Evolutionary conservation across 2,329 filamentous ascomycete species (phyloP).

Genomic region (Epichloe sylvatica): DNA sequence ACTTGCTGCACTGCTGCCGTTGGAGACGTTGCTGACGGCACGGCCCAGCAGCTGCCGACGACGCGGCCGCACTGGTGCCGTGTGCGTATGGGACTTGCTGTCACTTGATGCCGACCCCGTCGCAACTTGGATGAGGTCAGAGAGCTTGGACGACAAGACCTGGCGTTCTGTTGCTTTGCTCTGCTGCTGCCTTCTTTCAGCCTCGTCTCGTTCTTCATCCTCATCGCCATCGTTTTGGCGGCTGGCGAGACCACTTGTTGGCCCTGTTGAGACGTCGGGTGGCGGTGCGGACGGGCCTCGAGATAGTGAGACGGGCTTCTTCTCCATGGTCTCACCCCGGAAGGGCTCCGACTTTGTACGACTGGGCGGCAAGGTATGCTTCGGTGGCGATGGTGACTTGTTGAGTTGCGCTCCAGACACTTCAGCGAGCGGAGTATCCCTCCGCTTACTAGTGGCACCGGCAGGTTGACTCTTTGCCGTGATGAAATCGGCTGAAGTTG

Average conservation of each 20-base stretch:
- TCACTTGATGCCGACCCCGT: slow-evolving; percentile 2
- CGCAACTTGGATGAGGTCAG: slow-evolving; percentile 24
- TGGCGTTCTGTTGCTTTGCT: slow-evolving; percentile 25
- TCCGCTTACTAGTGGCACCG: slow-evolving; percentile 14
- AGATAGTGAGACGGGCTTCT: slow-evolving; percentile 1
- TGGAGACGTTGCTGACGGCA: slow-evolving; percentile 43
- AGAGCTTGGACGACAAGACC: slow-evolving; percentile 28
- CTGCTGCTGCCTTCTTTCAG: slow-evolving; percentile 14
- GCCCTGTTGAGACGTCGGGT: neutral
- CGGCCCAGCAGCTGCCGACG: slow-evolving; percentile 42
- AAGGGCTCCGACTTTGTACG: slow-evolving; percentile 27
- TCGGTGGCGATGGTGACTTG: slow-evolving; percentile 23
- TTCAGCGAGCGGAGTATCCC: slow-evolving; percentile 26
- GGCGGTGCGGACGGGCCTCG: slow-evolving; percentile 7
- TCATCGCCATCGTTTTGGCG: slow-evolving; percentile 2
- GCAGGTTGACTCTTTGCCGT: slow-evolving; percentile 27
- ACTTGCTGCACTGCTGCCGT: slow-evolving; percentile 32
- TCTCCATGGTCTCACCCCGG: slow-evolving; percentile 6
- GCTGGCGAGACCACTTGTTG: neutral
- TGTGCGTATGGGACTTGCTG: slow-evolving; percentile 6
- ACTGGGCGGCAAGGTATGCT: slow-evolving; percentile 9
- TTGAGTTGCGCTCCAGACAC: slow-evolving; percentile 28
- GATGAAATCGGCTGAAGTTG: slow-evolving; percentile 24
- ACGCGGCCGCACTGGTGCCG: slow-evolving; percentile 13
- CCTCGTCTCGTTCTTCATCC: neutral